Evolutionary conservation across 306 rosid genomes (phyloP), one percentile per base, ranked within the genome.

Genomic region (Inga leiocalycina): DNA sequence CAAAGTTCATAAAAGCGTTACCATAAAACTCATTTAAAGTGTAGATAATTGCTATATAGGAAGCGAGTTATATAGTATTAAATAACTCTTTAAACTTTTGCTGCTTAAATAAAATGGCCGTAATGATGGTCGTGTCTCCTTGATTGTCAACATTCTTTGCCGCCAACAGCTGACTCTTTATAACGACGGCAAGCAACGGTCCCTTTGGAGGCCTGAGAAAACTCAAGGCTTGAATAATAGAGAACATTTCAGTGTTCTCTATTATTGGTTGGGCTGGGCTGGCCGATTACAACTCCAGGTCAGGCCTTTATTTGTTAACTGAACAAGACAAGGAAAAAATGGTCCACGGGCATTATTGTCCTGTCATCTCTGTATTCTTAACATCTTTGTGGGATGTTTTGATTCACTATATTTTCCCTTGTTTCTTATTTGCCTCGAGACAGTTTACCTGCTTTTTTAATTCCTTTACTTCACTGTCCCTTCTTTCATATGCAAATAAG

Each of bases 311-410:
- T 62, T 27, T 61, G 10, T 22, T 22, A 22, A 70, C 8, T 39
- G 43, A 5, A 39, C 19, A 71, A 76, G 64, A 62, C 69, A n/a
- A 6, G 13, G 39, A 49, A 69, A 81, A 70, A 51, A 62, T 10
- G 88, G 80, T 56, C 83, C 88, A 81, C 62, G n/a, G 4, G 69
- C n/a, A 81, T 85, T 81, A 82, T 81, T 81, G 81, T 65, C 74
- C 80, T 66, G 32, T 44, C 10, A 59, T 8, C 48, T 13, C 39
- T 59, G 39, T 52, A 72, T 79, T 71, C 71, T 70, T 62, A 54
- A 66, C 59, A n/a, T 52, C 37, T 16, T 74, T 46, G 12, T 27
- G 30, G 62, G n/a, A 65, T 35, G 65, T 80, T 75, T 78, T 71
- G 30, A 19, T 80, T 61, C 46, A 34, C 57, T 68, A 16, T 68